phyloP scores from a whole-genome alignment of 2,329 filamentous ascomycete genomes.

The Epichloe baconii region DNA sequence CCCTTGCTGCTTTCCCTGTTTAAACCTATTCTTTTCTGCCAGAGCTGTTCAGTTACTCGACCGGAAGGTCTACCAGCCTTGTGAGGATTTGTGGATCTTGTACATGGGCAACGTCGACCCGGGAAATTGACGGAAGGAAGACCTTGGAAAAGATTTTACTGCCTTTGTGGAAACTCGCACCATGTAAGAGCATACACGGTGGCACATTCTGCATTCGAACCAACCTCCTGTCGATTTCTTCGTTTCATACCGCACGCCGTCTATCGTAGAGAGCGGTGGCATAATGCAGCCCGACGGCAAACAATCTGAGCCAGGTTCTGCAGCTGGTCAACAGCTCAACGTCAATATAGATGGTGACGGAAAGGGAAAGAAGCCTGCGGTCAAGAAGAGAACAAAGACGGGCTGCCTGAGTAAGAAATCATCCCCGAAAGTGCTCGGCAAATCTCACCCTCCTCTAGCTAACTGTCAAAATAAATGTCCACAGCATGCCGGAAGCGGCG shows the following conservation, averaged over 20 bases:
- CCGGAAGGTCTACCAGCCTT: neutral
- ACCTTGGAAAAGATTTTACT: neutral
- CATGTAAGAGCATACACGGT: constrained; percentile 8
- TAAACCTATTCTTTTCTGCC: neutral
- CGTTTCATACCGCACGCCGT: neutral
- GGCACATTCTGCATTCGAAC: neutral
- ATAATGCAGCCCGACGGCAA: constrained; percentile 6
- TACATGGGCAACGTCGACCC: neutral
- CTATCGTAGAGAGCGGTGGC: constrained; percentile 1
- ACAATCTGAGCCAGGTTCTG: constrained; percentile 14
- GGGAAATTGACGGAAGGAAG: neutral
- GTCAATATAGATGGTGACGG: constrained; percentile 26
- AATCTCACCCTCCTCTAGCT: neutral
- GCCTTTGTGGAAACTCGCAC: constrained; percentile 1
- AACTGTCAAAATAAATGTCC: constrained; percentile 11
- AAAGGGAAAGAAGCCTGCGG: constrained; percentile 32
- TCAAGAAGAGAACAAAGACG: constrained; percentile 72
- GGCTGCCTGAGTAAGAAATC: constrained; percentile 67
- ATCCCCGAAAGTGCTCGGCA: neutral
- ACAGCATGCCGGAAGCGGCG: constrained; percentile 81
- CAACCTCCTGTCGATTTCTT: neutral
- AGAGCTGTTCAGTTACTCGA: neutral
- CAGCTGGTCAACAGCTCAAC: constrained; percentile 19
- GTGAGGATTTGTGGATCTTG: neutral
- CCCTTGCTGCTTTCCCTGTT: neutral